Evolutionary conservation across 2,329 filamentous ascomycete genomes (phyloP), one percentile per base, ranked within the genome.

Genomic region (Cladosporium sp.): DNA sequence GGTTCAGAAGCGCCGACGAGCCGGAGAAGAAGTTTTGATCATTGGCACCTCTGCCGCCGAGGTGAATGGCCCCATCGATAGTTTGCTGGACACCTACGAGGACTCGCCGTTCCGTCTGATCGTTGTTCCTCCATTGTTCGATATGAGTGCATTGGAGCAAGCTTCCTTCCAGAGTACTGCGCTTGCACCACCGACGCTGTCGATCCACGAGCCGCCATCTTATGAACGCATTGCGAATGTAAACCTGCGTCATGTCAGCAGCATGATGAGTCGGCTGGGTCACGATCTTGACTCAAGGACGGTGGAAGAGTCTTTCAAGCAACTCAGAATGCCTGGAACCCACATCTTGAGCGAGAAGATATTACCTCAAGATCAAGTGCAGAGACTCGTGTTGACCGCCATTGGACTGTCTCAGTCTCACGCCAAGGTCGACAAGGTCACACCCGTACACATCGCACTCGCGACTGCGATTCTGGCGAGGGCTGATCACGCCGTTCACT

Each of bases 21-120:
- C 80, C 33, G 90, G 90, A 4, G 78, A 83, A 57, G 80, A 79
- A 52, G 78, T 95, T 45, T 78, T 91, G 49, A 77, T 96, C 15
- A 70, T 97, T 27, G 93, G 91, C n/a, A 89, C 87, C 5, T 85
- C 85, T 8, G 77, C 83, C 19, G 76, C 75, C 1, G 75, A 58
- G 13, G 51, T 38, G 16, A 36, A 41, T n/a, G 50, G 42, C 39
- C 35, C 48, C 39, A 43, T 49, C 22, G 36, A 20, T 40, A 50
- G 33, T 39, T 62, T 78, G 22, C 77, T 79, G 51, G 69, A 65
- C 43, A 67, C 71, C 8, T 63, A 66, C 19, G 66, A 74, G 32
- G 71, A 74, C 40, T 66, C 70, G 15, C 71, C 74, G 27, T 77
- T 76, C 38, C 72, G 78, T 46, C 78, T 74, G 32, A 74, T 84